Percentiles rank a stretch among this genome's conserved stretches.
phyloP scores from a whole-genome alignment of 495 filamentous ascomycete genomes.

The Daldinia bambusicola region DNA sequence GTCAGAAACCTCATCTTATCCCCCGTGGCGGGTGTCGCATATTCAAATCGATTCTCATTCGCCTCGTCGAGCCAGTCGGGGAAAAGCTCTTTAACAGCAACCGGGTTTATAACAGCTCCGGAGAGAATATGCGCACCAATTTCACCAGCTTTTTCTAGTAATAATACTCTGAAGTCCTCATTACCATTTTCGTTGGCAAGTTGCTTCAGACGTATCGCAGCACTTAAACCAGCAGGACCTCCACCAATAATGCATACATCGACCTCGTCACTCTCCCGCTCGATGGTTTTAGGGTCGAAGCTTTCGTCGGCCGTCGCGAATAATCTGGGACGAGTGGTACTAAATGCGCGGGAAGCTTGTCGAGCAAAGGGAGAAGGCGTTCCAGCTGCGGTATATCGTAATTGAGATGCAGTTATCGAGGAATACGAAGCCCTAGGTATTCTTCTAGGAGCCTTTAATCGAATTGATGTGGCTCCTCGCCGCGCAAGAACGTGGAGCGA shows the following conservation, averaged over 20 bases:
- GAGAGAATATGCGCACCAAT: conserved; percentile 95
- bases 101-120: conserved; percentile 93
- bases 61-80: conserved; percentile 92
- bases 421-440: conserved; percentile 31
- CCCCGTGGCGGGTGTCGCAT: conserved; percentile 80
- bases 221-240: conserved; percentile 90
- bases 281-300: conserved; percentile 77
- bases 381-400: conserved; percentile 26
- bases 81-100: conserved; percentile 86
- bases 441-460: conserved; percentile 16
- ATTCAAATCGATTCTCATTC: conserved; percentile 84
- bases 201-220: conserved; percentile 95
- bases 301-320: conserved; percentile 59
- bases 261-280: conserved; percentile 90
- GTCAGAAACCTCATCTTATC: conserved; percentile 97
- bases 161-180: conserved; percentile 90
- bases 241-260: conserved; percentile 98
- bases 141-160: conserved; percentile 96
- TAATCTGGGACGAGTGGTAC: conserved; percentile 35
- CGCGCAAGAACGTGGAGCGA: conserved; percentile 39
- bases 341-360: conserved; percentile 37
- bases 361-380: conserved; percentile 14
- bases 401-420: conserved; percentile 20
- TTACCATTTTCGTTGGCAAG: conserved; percentile 95
- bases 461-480: conserved; percentile 30